Base-by-base conservation (phyloP, 1,284 basidiomycete genomes). In the Moniliella sp. region DNA sequence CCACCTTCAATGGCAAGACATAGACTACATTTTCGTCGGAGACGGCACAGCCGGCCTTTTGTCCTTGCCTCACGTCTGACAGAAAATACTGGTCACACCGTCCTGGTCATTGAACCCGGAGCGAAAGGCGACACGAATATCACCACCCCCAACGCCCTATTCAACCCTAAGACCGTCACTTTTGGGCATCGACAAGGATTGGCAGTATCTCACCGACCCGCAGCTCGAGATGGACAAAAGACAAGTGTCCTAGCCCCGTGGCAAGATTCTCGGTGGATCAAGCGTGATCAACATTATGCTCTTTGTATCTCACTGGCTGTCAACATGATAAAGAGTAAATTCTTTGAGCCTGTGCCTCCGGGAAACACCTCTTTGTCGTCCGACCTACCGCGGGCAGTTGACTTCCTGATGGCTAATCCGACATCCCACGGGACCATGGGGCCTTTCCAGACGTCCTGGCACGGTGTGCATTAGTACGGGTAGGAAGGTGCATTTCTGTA, bases 41-140 rank as follows among this genome's bases (percentile, higher is more conserved):
- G n/a, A n/a, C n/a, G n/a, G n/a, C n/a, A n/a, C n/a, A n/a, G n/a
- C n/a, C n/a, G n/a, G n/a, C n/a, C n/a, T 8, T 36, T 52, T 33
- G 39, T 46, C 3, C 36, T 52, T 3, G 48, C 49, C 4, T 33
- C n/a, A 1, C 40, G 49, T n/a, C 41, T 52, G 2, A 40, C 37
- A 13, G 45, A 52, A 28, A 39, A 50, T 23, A 35, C 43, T 23
- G 18, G 10, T 13, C 37, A 45, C 13, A 46, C 43, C 2, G 49
- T 52, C n/a, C 36, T 37, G 15, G 49, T 52, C 4, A 37, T 52
- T 12, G 48, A 50, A 28, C 46, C 48, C 0, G 48, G 48, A 16
- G 45, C 39, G 26, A 47, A 27, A 9, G 36, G 30, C 12, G 34
- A 31, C 26, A 28, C 39, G 1, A 23, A 41, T 29, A 43, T 43